phyloP scores from a whole-genome alignment of 192 early-diverging fungal species.

The Podila verticillata region DNA sequence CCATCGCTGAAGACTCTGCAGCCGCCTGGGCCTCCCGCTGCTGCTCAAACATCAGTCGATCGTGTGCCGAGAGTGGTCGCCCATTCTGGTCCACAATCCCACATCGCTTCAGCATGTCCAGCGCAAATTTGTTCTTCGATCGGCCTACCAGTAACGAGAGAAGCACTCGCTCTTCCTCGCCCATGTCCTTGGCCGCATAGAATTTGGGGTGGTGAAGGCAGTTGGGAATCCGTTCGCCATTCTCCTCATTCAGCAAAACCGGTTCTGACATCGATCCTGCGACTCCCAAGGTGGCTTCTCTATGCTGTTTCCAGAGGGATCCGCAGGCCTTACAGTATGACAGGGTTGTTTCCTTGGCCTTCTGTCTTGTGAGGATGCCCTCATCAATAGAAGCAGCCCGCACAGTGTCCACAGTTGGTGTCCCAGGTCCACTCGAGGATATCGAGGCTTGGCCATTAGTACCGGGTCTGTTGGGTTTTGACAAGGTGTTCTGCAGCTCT shows the following conservation, averaged over 20 bases:
- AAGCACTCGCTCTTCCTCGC: slow-evolving; percentile 24
- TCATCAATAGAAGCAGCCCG: slow-evolving; percentile 28
- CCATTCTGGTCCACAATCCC: slow-evolving; percentile 45
- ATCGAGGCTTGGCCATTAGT: background rate
- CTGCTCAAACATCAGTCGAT: slow-evolving; percentile 27
- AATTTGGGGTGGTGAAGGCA: slow-evolving; percentile 41
- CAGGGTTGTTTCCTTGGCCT: slow-evolving; percentile 29
- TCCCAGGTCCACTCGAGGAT: background rate
- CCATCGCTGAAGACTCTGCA: slow-evolving; percentile 24
- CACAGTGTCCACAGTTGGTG: slow-evolving; percentile 20
- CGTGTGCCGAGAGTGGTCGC: slow-evolving; percentile 29
- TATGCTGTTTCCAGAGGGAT: slow-evolving; percentile 38
- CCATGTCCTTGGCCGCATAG: slow-evolving; percentile 32
- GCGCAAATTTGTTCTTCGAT: slow-evolving; percentile 44
- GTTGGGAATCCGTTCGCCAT: slow-evolving; percentile 30
- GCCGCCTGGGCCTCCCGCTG: slow-evolving; percentile 6
- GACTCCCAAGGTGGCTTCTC: slow-evolving; percentile 17
- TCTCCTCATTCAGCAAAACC: slow-evolving; percentile 39
- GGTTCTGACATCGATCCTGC: slow-evolving; percentile 23
- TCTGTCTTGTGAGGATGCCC: background rate
- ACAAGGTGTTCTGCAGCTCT: slow-evolving; percentile 39
- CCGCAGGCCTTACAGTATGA: slow-evolving; percentile 45
- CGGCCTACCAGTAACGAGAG: slow-evolving; percentile 25
- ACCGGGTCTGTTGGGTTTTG: slow-evolving; percentile 8
- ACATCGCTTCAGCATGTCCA: slow-evolving; percentile 42